These are phyloP conservation scores for Globisporangium heterothallicum DNA, from an alignment of 352 stramenopile genomes.

Conservation along the genomic window DNA sequence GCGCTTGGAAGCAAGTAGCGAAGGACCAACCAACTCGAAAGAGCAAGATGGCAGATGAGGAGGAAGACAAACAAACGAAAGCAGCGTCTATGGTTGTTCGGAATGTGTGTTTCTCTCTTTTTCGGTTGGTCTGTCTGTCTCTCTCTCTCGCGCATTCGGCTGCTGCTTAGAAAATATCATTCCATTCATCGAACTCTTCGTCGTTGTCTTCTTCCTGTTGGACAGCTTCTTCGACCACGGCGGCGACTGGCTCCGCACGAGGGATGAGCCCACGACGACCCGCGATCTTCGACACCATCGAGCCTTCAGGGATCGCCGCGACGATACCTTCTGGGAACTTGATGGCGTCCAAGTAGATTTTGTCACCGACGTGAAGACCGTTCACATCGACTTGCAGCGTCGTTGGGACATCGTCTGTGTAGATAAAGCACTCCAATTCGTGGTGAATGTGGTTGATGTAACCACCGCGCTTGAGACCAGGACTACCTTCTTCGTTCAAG, in stretches of 20 bases:
- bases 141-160: not conserved
- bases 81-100: not conserved
- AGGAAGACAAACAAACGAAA: not conserved
- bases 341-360: slow-evolving; percentile 74
- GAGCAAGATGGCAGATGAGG: too few species aligned
- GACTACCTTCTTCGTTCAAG: slow-evolving; percentile 91
- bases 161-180: slow-evolving; percentile 80
- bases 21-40: too few species aligned
- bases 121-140: slow-evolving; percentile 6
- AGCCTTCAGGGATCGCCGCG: slow-evolving; percentile 50
- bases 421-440: slow-evolving; percentile 75
- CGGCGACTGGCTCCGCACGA: slow-evolving; percentile 53
- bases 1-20: not conserved
- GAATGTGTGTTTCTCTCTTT: not conserved
- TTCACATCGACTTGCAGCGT: slow-evolving; percentile 84
- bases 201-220: slow-evolving; percentile 53
- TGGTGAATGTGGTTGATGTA: slow-evolving; percentile 92
- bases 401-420: slow-evolving; percentile 65
- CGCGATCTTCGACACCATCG: slow-evolving; percentile 81
- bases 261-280: slow-evolving; percentile 82
- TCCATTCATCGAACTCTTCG: slow-evolving; percentile 85
- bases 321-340: slow-evolving; percentile 73
- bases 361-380: slow-evolving; percentile 81
- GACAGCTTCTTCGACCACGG: slow-evolving; percentile 61
- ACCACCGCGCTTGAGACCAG: slow-evolving; percentile 92